Conservation (phyloP, 1,284 basidiomycete genomes). For the Austropuccinia psidii region DNA sequence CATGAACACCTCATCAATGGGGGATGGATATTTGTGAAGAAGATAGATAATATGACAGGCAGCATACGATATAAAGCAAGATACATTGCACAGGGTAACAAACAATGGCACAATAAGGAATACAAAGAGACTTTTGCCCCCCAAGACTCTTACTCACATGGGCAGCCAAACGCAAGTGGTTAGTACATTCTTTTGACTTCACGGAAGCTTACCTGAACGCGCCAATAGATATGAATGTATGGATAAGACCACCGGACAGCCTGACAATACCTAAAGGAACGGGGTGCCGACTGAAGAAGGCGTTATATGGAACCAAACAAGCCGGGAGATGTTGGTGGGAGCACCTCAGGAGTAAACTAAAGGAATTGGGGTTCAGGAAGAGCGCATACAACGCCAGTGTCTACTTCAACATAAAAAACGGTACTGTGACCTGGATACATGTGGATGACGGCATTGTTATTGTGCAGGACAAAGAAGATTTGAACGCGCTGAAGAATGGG, state of each 20-base stretch:
- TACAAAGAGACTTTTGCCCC: too few species aligned
- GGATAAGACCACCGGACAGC: neutral
- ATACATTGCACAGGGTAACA: neutral
- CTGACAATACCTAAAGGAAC: too few species aligned
- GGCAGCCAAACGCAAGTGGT: neutral
- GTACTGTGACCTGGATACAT: too few species aligned
- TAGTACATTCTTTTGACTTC: neutral
- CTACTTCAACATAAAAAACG: too few species aligned
- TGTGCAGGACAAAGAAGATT: too few species aligned
- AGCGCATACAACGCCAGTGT: neutral
- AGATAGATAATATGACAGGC: neutral
- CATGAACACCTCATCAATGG: too few species aligned
- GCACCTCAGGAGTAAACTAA: too few species aligned
- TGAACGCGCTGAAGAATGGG: too few species aligned
- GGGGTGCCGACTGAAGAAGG: neutral
- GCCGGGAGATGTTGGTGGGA: too few species aligned
- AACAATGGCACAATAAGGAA: neutral
- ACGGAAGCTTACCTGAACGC: neutral
- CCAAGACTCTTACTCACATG: neutral
- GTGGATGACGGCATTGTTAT: neutral
- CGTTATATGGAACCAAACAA: too few species aligned
- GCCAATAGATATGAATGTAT: neutral
- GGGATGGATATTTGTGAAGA: neutral
- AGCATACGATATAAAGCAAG: neutral
- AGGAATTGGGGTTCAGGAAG: too few species aligned